These are phyloP conservation scores for Chlorella variabilis DNA, from an alignment of 163 green algal species.

Conservation along the genomic window DNA sequence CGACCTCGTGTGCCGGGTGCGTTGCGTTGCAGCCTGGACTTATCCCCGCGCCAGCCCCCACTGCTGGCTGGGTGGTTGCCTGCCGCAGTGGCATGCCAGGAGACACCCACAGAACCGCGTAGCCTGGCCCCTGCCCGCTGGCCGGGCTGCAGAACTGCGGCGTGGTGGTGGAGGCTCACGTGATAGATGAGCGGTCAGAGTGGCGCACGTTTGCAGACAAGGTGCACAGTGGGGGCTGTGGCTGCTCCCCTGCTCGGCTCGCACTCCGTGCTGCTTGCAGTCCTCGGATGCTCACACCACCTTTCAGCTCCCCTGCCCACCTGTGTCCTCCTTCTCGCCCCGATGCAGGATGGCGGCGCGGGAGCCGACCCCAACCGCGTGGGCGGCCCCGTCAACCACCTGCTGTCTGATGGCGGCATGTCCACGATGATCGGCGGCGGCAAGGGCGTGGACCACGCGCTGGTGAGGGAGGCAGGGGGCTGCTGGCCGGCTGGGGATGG, in stretches of 20 bases:
- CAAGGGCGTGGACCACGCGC: conserved; percentile 47
- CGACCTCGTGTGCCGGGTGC: conserved; percentile 90
- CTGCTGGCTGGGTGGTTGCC: too few species aligned
- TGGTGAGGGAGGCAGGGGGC: conserved; percentile 8
- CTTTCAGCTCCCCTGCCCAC: too few species aligned
- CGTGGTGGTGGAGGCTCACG: conserved; percentile 87
- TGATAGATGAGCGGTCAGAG: conserved; percentile 96
- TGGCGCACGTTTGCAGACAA: conserved; percentile 96
- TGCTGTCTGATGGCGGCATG: conserved; percentile 64
- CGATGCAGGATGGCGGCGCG: conserved; percentile 77
- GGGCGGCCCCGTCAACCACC: conserved; percentile 70
- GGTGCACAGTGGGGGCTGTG: background rate
- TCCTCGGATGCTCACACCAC: too few species aligned
- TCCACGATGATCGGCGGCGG: conserved; percentile 51
- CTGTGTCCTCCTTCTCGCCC: too few species aligned
- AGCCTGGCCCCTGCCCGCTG: background rate
- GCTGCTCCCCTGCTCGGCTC: background rate
- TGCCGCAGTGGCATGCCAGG: too few species aligned
- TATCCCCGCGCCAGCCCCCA: background rate
- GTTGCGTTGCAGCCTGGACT: background rate
- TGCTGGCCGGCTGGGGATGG: background rate
- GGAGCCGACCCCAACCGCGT: conserved; percentile 89
- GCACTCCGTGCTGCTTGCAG: too few species aligned
- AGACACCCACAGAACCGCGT: background rate
- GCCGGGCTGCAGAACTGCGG: conserved; percentile 79